Conservation (phyloP, 2,329 filamentous ascomycete species). For the Leptographium procerum region DNA sequence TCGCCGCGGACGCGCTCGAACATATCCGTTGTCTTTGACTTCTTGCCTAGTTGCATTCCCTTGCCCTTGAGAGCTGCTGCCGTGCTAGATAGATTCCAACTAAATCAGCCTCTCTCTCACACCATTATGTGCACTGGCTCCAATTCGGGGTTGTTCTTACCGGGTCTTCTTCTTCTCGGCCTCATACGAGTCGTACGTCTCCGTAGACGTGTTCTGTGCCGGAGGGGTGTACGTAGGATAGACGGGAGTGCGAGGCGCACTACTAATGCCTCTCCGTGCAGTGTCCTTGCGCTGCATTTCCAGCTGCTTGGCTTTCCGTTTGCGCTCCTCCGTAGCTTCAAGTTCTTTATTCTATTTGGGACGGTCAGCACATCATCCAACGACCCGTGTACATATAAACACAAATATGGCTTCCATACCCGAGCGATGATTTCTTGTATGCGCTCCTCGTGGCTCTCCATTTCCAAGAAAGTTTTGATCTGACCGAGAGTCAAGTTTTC, state of each 20-base stretch:
- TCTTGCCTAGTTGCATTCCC: conserved; percentile 98
- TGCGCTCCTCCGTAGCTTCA: conserved; percentile 94
- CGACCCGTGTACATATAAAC: background rate
- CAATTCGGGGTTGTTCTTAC: conserved; percentile 30
- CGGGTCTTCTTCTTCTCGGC: conserved; percentile 96
- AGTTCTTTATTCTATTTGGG: conserved; percentile 80
- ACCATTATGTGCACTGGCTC: background rate
- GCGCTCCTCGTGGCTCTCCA: conserved; percentile 98
- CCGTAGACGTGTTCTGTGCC: conserved; percentile 58
- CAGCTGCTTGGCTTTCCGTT: conserved; percentile 95
- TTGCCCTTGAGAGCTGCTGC: conserved; percentile 67
- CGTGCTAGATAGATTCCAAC: background rate
- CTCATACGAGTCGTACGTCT: conserved; percentile 89
- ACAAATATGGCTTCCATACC: conserved; percentile 35
- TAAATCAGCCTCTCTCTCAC: background rate
- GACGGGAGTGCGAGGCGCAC: conserved; percentile 59
- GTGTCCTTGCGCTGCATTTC: conserved; percentile 98
- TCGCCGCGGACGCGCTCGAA: conserved; percentile 92
- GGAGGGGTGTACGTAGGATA: conserved; percentile 80
- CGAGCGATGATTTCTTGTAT: conserved; percentile 96
- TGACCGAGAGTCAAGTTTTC: conserved; percentile 94
- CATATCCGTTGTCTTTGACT: conserved; percentile 94
- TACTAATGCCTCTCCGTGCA: conserved; percentile 50
- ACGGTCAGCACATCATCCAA: background rate
- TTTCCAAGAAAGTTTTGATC: conserved; percentile 98